Base-by-base conservation (phyloP, 306 rosid genomes). In the Rosa multiflora region DNA sequence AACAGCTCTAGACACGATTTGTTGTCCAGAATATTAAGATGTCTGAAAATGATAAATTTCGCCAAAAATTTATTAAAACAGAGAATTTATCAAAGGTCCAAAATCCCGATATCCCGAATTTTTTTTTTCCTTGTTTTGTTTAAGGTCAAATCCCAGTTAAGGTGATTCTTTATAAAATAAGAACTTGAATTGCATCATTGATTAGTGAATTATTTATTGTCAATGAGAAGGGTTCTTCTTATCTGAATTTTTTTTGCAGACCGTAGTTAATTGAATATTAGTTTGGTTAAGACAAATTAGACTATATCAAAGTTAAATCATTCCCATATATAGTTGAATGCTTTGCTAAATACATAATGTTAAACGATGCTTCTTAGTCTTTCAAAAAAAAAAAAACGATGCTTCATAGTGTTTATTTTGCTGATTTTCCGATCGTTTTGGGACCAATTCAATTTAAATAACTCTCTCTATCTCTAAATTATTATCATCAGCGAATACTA, bases 361-460 rank as follows among this genome's bases (percentile, higher is more conserved):
- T 42, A 58, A 74, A 7, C 40, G 6, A 55, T 12, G 37, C 14
- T 18, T 53, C 2, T 10, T 12, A 35, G 29, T 26, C 29, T 26
- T 26, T 26, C 29, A 26, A 26, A 26, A 26, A 26, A 26, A 26
- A 26, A 26, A 58, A 58, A 74, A 7, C 40, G 4, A 55, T 12
- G 37, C 14, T 18, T 53, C 2, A 5, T 12, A 35, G 17, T 52
- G 66, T 39, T 53, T 73, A n/a, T 40, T 8, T 39, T 6, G 49
- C 77, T 55, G 35, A 58, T 58, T 58, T 21, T 10, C 64, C 10
- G 32, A 58, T 9, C 29, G 3, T 55, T 23, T 55, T 47, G 49
- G 49, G 67, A 55, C 67, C n/a, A 73, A 39, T 73, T 73, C 77
- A 73, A 39, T 73, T 73, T 67, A 20, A 35, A 52, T 40, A 5